Base-by-base conservation (phyloP, 768 basidiomycete genomes). In the Lactarius tabidus region DNA sequence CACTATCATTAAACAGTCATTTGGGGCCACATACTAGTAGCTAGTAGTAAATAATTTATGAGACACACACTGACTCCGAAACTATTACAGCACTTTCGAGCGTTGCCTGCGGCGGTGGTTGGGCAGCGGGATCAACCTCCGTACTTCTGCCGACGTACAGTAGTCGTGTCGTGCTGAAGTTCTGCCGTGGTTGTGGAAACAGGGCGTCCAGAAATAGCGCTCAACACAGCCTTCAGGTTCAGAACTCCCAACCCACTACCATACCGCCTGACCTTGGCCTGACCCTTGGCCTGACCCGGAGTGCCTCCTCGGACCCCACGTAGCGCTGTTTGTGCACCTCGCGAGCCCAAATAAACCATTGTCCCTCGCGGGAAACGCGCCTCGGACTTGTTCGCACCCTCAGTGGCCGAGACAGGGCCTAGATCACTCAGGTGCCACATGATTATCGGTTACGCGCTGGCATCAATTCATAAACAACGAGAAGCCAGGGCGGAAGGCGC, bases 291-390 rank as follows among this genome's bases (percentile, higher is more conserved):
- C 3, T 33, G 33, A 33, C 33, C 33, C 29, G 17, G 29, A 6
- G 53, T 23, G 18, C 53, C 33, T 55, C 8, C 53, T 31, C 53
- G 53, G 18, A 55, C 29, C 10, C 29, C 54, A 31, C 33, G 54
- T 20, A 55, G 54, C 54, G 54, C 54, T 10, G 29, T 55, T 55
- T 55, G 54, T 33, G 20, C 54, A 55, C 54, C 54, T 55, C 54
- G 28, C 54, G 9, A 55, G 33, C 18, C 29, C 54, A 55, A 55
- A 55, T 33, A 55, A 26, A 8, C n/a, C 54, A 55, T 55, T 55
- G 54, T 55, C 54, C 33, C 18, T 8, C 10, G 6, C 29, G 26
- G 10, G 9, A 3, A 31, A 55, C 54, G 18, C n/a, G 54, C 54
- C 20, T 55, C 33, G 54, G 54, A 55, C 9, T 20, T 35, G 23